These are phyloP conservation scores for Yarrowia sp. DNA, from an alignment of 805 yeast species.

Conservation along the genomic window DNA sequence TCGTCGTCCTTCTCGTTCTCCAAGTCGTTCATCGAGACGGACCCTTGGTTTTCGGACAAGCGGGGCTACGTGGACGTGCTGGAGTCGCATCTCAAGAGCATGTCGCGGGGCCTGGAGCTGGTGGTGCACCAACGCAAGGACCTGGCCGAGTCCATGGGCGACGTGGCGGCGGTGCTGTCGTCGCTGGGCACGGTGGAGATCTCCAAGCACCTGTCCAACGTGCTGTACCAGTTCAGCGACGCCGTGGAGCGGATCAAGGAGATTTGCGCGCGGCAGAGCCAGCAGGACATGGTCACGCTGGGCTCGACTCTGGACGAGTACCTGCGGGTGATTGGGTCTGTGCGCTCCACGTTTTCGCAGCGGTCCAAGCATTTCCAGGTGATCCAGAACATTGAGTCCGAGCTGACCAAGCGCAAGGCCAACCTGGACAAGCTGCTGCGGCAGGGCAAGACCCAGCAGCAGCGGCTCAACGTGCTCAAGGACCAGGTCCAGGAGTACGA, in stretches of 20 bases:
- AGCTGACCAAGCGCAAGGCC: slow-evolving; percentile 56
- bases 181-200: slow-evolving; percentile 78
- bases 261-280: slow-evolving; percentile 73
- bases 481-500: slow-evolving; percentile 66
- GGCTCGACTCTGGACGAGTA: slow-evolving; percentile 91
- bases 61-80: slow-evolving; percentile 71
- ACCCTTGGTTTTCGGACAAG: slow-evolving; percentile 75
- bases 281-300: slow-evolving; percentile 85
- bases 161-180: slow-evolving; percentile 63
- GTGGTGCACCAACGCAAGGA: slow-evolving; percentile 80
- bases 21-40: slow-evolving; percentile 72
- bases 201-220: slow-evolving; percentile 66
- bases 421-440: slow-evolving; percentile 57
- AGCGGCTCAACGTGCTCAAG: slow-evolving; percentile 64
- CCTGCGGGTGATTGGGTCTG: slow-evolving; percentile 74
- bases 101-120: slow-evolving; percentile 73
- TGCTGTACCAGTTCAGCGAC: slow-evolving; percentile 72
- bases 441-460: slow-evolving; percentile 62
- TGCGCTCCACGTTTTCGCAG: slow-evolving; percentile 74
- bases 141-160: slow-evolving; percentile 70
- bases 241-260: slow-evolving; percentile 76
- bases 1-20: slow-evolving; percentile 69
- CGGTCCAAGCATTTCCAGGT: slow-evolving; percentile 64
- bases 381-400: slow-evolving; percentile 57
- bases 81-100: slow-evolving; percentile 71